Conservation (phyloP, 352 stramenopile genomes). For the Pythium dissotocum region DNA sequence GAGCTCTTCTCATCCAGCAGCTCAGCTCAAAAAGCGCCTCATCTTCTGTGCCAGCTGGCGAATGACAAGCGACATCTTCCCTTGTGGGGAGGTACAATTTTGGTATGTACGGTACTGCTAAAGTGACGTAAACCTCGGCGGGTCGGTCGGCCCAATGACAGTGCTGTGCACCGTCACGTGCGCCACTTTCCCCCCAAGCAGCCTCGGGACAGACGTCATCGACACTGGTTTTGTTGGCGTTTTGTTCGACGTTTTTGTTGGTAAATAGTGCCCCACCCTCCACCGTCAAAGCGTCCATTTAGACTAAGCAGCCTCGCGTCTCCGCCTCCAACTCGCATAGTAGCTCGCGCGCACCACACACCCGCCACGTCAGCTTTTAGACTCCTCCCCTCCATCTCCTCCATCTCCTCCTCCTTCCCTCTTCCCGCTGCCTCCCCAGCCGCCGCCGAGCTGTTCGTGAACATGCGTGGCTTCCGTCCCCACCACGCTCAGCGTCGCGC, state of each 20-base stretch:
- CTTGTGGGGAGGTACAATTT: neutral
- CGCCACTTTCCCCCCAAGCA: neutral
- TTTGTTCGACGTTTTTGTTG: neutral
- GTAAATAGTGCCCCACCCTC: neutral
- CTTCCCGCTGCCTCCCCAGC: neutral
- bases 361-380: neutral
- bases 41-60: neutral
- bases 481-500: neutral
- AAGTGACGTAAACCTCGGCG: neutral
- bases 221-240: neutral
- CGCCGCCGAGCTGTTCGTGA: neutral
- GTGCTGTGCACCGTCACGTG: slow-evolving; percentile 1
- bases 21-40: neutral
- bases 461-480: neutral
- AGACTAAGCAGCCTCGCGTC: no score
- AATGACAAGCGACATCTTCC: neutral
- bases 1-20: neutral
- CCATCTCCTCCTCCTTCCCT: neutral
- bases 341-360: neutral
- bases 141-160: neutral
- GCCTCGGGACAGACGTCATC: neutral
- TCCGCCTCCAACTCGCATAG: no score
- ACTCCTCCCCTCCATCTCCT: neutral
- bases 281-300: neutral
- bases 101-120: neutral